Base-by-base conservation (phyloP, 495 filamentous ascomycete species). In the Aspergillus funiculosus region DNA sequence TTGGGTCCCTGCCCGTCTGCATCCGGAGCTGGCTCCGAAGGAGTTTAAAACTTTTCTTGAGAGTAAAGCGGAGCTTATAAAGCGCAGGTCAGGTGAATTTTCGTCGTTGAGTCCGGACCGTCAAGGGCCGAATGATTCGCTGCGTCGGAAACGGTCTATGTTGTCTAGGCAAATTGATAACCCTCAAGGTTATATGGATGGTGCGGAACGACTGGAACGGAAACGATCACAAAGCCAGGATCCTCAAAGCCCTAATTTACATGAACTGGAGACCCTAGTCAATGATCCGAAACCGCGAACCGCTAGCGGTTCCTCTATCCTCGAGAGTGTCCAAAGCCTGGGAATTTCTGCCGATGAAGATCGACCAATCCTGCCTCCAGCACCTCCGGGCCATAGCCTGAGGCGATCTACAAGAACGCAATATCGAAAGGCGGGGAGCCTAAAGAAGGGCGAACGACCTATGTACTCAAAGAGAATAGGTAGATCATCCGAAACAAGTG, bases 1-100 rank as follows among this genome's bases (percentile, higher is more conserved):
- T 44, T 99, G 92, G 92, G 92, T 99, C 19, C 92, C 92, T 0
- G 92, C 92, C 17, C 79, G 89, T 44, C 72, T 97, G 13, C 92
- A 99, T 57, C 92, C 92, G 9, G 92, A 97, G 66, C 70, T 99
- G 22, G 92, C 94, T 20, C 94, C 92, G 4, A 89, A 83, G 62
- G 94, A 96, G 57, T 99, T 97, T 72, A 95, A 92, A 65, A 86
- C 86, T 1, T 99, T 97, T 56, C 75, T 99, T 1, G 91, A 97
- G 58, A 92, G 89, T 34, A 83, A 87, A 57, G 85, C 95, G 18
- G 82, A 94, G 41, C 80, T 86, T 9, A 94, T 97, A 54, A 85
- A 88, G 66, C 72, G 90, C 52, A 79, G 83, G 59, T 94, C 88
- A 5, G 82, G 83, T 5, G 88, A 91, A 34, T 64, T 67, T 63